Evolutionary conservation across 768 basidiomycete genomes (phyloP).

Genomic region (Suillus weaverae): DNA sequence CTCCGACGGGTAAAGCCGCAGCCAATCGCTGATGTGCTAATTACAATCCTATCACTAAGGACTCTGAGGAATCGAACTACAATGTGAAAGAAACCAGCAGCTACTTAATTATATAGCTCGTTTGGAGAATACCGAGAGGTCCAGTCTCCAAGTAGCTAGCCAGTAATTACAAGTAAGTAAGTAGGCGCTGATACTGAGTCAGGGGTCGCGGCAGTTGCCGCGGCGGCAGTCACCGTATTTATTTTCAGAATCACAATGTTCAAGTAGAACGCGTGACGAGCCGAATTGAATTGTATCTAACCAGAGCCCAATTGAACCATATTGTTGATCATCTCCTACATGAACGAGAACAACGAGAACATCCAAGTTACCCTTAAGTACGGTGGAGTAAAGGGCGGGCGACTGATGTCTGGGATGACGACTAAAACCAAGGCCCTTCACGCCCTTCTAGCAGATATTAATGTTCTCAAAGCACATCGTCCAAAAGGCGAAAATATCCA

Average conservation of each 20-base stretch:
- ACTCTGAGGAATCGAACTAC: too few species aligned
- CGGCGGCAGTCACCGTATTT: too few species aligned
- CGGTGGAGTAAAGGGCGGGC: conserved; percentile 18
- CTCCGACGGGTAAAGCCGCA: conserved; percentile 20
- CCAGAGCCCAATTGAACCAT: neutral
- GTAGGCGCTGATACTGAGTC: too few species aligned
- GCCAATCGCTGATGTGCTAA: conserved; percentile 21
- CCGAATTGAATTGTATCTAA: neutral
- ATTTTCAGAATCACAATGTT: too few species aligned
- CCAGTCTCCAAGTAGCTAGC: too few species aligned
- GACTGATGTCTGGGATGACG: conserved; percentile 13
- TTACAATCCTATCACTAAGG: too few species aligned
- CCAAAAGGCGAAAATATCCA: conserved; percentile 30
- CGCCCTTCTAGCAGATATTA: conserved; percentile 29
- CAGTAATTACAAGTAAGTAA: too few species aligned
- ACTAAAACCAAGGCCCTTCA: conserved; percentile 17
- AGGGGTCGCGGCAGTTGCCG: too few species aligned
- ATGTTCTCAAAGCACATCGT: conserved; percentile 30
- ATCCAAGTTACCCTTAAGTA: conserved; percentile 28
- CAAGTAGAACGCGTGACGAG: too few species aligned
- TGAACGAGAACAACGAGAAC: conserved; percentile 12
- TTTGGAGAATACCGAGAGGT: too few species aligned
- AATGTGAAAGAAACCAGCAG: too few species aligned
- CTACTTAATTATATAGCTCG: too few species aligned
- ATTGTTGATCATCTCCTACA: neutral